These are phyloP conservation scores for Penicillium bovifimosum DNA, from an alignment of 495 filamentous ascomycete genomes.

Conservation along the genomic window DNA sequence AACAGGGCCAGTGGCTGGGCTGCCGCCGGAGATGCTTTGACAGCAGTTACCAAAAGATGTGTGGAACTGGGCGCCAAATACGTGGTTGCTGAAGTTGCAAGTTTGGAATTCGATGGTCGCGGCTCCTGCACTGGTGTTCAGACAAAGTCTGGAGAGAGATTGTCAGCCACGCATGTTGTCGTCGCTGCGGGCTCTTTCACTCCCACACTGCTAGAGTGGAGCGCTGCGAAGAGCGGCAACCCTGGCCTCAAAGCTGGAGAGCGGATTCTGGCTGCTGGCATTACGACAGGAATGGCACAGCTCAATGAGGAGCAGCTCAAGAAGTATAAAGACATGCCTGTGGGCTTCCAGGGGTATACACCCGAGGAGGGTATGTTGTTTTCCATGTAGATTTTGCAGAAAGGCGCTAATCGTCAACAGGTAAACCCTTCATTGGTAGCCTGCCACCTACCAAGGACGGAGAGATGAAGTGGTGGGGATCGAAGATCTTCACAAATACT, in stretches of 20 bases:
- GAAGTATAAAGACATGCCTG: conserved; percentile 33
- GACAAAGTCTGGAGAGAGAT: conserved; percentile 31
- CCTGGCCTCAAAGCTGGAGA: conserved; percentile 43
- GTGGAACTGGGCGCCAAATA: conserved; percentile 49
- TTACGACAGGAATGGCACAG: conserved; percentile 45
- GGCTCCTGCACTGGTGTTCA: conserved; percentile 44
- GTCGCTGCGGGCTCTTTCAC: conserved; percentile 57
- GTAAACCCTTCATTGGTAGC: conserved; percentile 30
- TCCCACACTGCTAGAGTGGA: conserved; percentile 51
- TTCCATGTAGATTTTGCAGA: background rate
- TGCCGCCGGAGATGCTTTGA: conserved; percentile 51
- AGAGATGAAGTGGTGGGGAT: conserved; percentile 49
- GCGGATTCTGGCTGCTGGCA: conserved; percentile 51
- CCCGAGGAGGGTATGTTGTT: conserved; percentile 23
- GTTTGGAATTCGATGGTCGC: conserved; percentile 38
- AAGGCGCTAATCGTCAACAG: conserved; percentile 15
- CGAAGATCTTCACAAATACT: conserved; percentile 48
- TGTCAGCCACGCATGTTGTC: conserved; percentile 44
- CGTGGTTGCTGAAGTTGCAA: conserved; percentile 40
- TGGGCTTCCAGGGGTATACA: conserved; percentile 34
- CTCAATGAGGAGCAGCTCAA: conserved; percentile 23
- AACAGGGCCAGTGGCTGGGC: conserved; percentile 58
- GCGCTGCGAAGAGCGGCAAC: conserved; percentile 39
- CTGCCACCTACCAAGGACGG: conserved; percentile 33
- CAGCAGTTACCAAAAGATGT: conserved; percentile 39